Conservation (phyloP, 192 early-diverging fungal species). For the Backusella australiensis region DNA sequence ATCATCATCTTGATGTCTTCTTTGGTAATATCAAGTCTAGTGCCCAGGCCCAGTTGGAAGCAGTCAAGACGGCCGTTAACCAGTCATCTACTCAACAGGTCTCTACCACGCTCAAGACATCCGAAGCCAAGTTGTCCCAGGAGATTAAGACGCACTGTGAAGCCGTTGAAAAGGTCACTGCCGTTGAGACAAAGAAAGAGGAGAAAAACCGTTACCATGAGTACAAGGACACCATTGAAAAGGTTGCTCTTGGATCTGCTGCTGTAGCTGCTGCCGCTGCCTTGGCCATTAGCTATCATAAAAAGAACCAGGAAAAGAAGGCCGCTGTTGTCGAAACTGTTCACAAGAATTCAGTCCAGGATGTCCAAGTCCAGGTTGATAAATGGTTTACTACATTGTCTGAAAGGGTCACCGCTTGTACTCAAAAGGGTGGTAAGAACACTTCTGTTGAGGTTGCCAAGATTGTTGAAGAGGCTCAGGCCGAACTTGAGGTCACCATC, state of each 20-base stretch:
- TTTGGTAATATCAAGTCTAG: conserved; percentile 10
- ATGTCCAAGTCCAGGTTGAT: conserved; percentile 9
- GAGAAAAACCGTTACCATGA: neutral
- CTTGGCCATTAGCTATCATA: conserved; percentile 10
- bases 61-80: neutral
- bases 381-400: conserved; percentile 10
- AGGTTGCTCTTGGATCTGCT: conserved; percentile 13
- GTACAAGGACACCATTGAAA: conserved; percentile 16
- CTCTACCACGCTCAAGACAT: neutral
- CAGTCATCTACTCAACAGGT: neutral
- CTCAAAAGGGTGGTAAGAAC: conserved; percentile 22
- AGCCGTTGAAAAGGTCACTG: conserved; percentile 1
- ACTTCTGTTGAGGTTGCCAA: neutral
- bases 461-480: conserved; percentile 22
- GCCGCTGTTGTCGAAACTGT: conserved; percentile 4
- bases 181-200: neutral
- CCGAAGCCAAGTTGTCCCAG: neutral
- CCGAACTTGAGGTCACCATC: conserved; percentile 4
- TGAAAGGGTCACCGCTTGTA: conserved; percentile 11
- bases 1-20: conserved; percentile 14
- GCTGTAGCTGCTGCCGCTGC: conserved; percentile 19
- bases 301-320: conserved; percentile 13
- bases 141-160: conserved; percentile 8
- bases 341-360: neutral
- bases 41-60: neutral